Evolutionary conservation across 2,329 filamentous ascomycete genomes (phyloP).

Genomic region (Fusarium mangiferae): DNA sequence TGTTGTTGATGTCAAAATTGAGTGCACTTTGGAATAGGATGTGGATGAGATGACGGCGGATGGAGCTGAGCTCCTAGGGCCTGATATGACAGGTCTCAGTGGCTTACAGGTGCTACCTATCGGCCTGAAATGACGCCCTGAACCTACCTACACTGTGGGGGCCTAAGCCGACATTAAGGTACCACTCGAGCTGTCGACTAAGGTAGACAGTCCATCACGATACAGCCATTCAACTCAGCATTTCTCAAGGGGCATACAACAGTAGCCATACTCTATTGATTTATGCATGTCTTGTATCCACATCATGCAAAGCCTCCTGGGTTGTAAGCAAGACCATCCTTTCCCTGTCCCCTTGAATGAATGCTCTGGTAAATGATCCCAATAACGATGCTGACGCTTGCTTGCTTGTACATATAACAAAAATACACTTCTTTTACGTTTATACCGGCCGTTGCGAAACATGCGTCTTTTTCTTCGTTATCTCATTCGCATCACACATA

Average conservation of each 20-base stretch:
- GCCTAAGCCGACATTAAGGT: neutral
- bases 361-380: slow-evolving; percentile 16
- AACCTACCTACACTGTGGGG: neutral
- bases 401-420: slow-evolving; percentile 8
- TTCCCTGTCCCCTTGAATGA: slow-evolving; percentile 3
- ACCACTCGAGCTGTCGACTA: neutral
- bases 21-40: neutral
- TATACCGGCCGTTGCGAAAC: slow-evolving; percentile 7
- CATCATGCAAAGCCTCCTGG: neutral
- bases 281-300: slow-evolving; percentile 2
- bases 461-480: neutral
- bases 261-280: slow-evolving; percentile 4
- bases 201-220: neutral
- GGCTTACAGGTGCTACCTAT: neutral
- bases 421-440: slow-evolving; percentile 19
- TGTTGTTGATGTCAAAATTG: neutral
- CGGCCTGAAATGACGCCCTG: neutral
- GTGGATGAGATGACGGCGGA: slow-evolving; percentile 22
- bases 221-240: neutral
- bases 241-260: neutral
- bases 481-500: neutral
- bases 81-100: slow-evolving; percentile 15
- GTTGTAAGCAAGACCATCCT: slow-evolving; percentile 1
- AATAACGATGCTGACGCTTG: slow-evolving; percentile 25
- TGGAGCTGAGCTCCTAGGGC: neutral